Percentiles rank a stretch among this genome's conserved stretches.
Conservation (phyloP, 805 yeast genomes). For the Zygotorulaspora danielsina region DNA sequence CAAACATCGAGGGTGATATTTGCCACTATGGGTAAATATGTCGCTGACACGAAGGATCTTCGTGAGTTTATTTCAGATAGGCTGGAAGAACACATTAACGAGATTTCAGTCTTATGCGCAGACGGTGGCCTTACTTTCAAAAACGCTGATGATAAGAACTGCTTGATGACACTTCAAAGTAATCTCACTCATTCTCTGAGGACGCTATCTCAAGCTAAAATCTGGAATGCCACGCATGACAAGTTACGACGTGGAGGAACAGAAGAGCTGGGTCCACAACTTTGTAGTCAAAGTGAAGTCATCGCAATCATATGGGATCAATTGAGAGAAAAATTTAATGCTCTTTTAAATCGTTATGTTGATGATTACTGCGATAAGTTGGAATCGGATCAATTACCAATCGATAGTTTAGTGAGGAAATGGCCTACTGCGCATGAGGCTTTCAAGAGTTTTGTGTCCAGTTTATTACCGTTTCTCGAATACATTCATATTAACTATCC, state of each 20-base stretch:
- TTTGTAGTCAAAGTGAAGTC: conserved; percentile 1
- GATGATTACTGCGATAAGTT: conserved; percentile 1
- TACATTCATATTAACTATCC: conserved; percentile 15
- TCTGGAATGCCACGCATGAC: conserved; percentile 1
- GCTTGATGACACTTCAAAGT: neutral
- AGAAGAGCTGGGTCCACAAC: neutral
- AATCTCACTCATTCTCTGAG: neutral
- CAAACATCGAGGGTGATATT: no score
- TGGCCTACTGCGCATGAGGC: conserved; percentile 7
- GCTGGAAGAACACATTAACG: no score
- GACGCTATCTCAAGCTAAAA: neutral
- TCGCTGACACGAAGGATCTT: neutral
- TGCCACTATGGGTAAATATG: neutral
- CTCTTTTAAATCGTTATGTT: neutral
- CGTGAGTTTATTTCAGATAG: neutral
- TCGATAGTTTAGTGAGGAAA: neutral
- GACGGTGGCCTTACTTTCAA: no score
- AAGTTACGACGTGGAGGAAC: neutral
- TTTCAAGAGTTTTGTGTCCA: conserved; percentile 1
- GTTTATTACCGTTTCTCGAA: conserved; percentile 13
- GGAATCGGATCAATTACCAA: neutral
- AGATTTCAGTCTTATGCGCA: no score
- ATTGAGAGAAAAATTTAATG: conserved; percentile 2
- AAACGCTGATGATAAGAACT: no score
- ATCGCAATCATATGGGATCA: conserved; percentile 4